Percentiles rank a stretch among this genome's conserved stretches.
These are phyloP conservation scores for Poronia punctata DNA, from an alignment of 495 filamentous ascomycete genomes.

Conservation along the genomic window DNA sequence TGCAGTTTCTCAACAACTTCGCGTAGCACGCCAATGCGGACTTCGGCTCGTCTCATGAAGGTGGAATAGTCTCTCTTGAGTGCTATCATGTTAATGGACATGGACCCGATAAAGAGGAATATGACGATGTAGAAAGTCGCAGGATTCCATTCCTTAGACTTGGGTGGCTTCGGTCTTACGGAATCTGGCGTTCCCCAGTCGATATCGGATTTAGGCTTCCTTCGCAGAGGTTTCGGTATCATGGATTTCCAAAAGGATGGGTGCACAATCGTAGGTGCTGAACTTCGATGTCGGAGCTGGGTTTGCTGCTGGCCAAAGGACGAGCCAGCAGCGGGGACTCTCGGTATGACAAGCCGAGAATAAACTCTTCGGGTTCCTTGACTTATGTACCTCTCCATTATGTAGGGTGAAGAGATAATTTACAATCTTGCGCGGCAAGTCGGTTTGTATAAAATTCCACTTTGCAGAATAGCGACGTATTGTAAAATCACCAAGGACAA, in stretches of 20 bases:
- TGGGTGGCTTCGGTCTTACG: conserved; percentile 23
- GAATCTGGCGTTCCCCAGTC: conserved; percentile 11
- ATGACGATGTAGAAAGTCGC: conserved; percentile 89
- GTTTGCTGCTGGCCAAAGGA: conserved; percentile 5
- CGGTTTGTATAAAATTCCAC: too few relatives aligned
- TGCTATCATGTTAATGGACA: conserved; percentile 84
- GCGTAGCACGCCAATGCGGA: conserved; percentile 65
- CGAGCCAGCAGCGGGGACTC: not conserved
- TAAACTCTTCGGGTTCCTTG: conserved; percentile 10
- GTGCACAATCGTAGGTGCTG: conserved; percentile 52
- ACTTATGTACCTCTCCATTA: conserved; percentile 16
- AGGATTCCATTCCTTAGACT: conserved; percentile 79
- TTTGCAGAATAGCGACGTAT: too few relatives aligned
- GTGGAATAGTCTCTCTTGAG: conserved; percentile 66
- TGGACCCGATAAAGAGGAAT: conserved; percentile 84
- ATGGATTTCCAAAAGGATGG: conserved; percentile 64
- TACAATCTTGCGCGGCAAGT: too few relatives aligned
- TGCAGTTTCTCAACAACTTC: conserved; percentile 81
- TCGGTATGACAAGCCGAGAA: conserved; percentile 1
- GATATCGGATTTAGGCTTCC: conserved; percentile 9
- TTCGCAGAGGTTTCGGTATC: conserved; percentile 46
- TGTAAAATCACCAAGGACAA: too few relatives aligned
- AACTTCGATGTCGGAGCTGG: conserved; percentile 21
- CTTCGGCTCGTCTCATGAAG: conserved; percentile 68
- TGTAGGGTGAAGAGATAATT: too few relatives aligned